Evolutionary conservation across 441 rosid species (phyloP), one percentile per base, ranked within the genome.

Genomic region (Arabidopsis hybrid): DNA sequence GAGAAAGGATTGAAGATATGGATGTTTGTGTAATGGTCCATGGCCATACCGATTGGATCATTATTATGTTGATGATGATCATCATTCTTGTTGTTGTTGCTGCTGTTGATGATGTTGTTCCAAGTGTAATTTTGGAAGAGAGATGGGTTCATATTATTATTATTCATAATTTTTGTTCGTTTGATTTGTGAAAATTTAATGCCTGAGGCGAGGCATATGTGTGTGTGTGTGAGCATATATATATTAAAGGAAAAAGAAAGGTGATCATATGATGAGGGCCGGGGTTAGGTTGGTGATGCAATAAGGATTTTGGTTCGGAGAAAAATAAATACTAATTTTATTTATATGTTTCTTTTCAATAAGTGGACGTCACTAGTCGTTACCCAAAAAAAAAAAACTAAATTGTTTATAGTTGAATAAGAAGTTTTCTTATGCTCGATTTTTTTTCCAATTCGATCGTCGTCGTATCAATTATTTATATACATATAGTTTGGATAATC

Each of bases 121-220:
- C 90, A 85, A 70, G 77, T 71, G 57, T 73, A 81, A 78, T 75
- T 82, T 69, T 70, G 79, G 83, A 84, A 78, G 83, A 77, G 85
- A 58, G 61, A 78, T 60, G 80, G 85, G 81, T 85, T 85, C 76
- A 83, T 72, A 71, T 89, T 75, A 74, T 91, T 77, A 71, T 77
- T 17, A 50, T 50, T 51, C 96, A 92, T 87, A 67, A 65, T 69
- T 42, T 76, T 18, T 76, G 60, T 58, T 36, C 67, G 34, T 75
- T 39, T 29, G 60, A 34, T 72, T 40, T 56, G 49, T 73, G 71
- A 73, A 21, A 29, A 13, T 49, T 64, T 59, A 67, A 57, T 67
- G 67, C 46, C 71, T 36, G 46, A 43, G 55, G 53, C 29, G 51
- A n/a, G 49, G 56, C 36, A 55, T 60, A 70, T 60, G 53, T 40